These are phyloP conservation scores for Leptomonas pyrrhocoris DNA, from an alignment of 208 protist species.

Conservation along the genomic window DNA sequence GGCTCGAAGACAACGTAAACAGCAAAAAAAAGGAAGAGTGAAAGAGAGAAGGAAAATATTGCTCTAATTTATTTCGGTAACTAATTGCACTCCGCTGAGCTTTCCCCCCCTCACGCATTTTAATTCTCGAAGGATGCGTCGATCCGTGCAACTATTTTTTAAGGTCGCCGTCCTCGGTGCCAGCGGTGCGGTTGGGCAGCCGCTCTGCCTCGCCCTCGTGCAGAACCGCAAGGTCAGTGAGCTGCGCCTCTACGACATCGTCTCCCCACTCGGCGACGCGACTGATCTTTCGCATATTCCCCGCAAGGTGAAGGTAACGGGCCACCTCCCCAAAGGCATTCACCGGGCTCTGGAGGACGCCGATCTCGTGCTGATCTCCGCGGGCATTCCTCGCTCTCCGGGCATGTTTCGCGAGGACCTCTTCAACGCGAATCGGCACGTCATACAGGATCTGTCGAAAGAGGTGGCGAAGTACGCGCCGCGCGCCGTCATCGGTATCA, in stretches of 20 bases:
- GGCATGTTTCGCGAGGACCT: slow-evolving; percentile 96
- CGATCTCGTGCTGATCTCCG: slow-evolving; percentile 94
- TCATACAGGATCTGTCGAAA: slow-evolving; percentile 81
- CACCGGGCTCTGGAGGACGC: slow-evolving; percentile 73
- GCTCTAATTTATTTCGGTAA: too few relatives aligned
- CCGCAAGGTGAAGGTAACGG: slow-evolving; percentile 75
- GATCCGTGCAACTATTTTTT: slow-evolving; percentile 2
- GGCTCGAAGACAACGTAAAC: not conserved
- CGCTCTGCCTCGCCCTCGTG: slow-evolving; percentile 94
- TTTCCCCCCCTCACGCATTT: not conserved
- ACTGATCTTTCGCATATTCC: slow-evolving; percentile 90
- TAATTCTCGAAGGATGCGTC: slow-evolving; percentile 2
- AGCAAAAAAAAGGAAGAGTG: not conserved
- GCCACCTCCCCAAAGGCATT: slow-evolving; percentile 62
- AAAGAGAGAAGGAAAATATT: not conserved
- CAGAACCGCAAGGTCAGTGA: slow-evolving; percentile 68
- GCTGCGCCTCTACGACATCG: slow-evolving; percentile 88
- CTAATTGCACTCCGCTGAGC: too few relatives aligned
- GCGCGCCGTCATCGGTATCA: slow-evolving; percentile 83
- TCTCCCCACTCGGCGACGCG: slow-evolving; percentile 75
- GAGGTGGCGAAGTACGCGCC: slow-evolving; percentile 81
- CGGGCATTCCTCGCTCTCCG: slow-evolving; percentile 95
- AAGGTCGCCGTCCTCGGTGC: slow-evolving; percentile 93
- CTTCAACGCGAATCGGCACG: slow-evolving; percentile 93
- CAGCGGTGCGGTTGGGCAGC: slow-evolving; percentile 96